Conservation (phyloP, 306 rosid species). For the Vigna reflexopilosa region DNA sequence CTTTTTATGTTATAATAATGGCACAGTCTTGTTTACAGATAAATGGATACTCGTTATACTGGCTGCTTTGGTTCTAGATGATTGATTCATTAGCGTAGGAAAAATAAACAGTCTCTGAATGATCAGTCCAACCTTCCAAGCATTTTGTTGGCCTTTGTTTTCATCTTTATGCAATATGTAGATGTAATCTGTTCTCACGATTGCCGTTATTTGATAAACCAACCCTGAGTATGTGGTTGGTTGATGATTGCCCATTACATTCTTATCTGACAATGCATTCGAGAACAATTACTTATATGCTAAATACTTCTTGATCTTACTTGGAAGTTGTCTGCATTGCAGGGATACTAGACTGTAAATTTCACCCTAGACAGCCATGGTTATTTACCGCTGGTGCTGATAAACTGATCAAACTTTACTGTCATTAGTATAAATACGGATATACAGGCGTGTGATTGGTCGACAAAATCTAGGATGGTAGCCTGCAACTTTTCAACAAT, state of each 20-base stretch:
- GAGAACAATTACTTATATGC: neutral
- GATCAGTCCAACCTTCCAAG: neutral
- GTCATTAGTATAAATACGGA: constrained; percentile 56
- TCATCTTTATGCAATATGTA: neutral
- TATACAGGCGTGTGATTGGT: constrained; percentile 17
- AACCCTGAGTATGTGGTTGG: neutral
- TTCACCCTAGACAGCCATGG: constrained; percentile 97
- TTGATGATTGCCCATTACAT: constrained; percentile 3
- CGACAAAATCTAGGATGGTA: neutral
- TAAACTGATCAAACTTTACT: constrained; percentile 73
- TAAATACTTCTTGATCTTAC: constrained; percentile 1
- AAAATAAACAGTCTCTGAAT: neutral
- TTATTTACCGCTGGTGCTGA: constrained; percentile 92
- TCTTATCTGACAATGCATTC: constrained; percentile 19
- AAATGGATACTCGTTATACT: neutral
- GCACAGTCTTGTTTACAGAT: constrained; percentile 7
- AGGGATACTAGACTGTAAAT: constrained; percentile 94
- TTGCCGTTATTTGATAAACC: constrained; percentile 31
- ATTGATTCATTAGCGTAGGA: constrained; percentile 15
- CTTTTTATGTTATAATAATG: neutral
- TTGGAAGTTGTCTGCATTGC: constrained; percentile 44
- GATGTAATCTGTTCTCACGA: constrained; percentile 18
- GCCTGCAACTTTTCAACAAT: constrained; percentile 23
- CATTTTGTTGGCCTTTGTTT: neutral
- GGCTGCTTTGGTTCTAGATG: constrained; percentile 30